phyloP scores from a whole-genome alignment of 148 eudicot genomes.

The Rhododendron henanense region DNA sequence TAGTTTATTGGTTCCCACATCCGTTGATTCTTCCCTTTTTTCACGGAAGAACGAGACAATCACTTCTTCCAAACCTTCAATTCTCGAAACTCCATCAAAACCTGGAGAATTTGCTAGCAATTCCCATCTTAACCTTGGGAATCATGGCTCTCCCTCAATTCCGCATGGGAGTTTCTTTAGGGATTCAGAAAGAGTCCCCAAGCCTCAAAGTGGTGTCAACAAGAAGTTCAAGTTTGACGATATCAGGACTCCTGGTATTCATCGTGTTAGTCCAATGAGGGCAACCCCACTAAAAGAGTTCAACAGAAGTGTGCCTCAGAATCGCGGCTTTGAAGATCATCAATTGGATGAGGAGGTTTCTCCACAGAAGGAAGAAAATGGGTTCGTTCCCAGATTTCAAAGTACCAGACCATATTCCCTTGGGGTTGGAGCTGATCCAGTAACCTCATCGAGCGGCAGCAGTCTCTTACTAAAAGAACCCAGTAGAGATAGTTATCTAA shows the following conservation, averaged over 20 bases:
- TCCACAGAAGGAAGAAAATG: conserved; percentile 37
- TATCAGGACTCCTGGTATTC: conserved; percentile 23
- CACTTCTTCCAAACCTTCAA: conserved; percentile 27
- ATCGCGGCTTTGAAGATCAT: conserved; percentile 29
- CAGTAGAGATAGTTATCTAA: conserved; percentile 29
- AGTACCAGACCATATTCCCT: conserved; percentile 36
- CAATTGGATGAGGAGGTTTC: conserved; percentile 29
- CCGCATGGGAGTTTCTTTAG: conserved; percentile 20
- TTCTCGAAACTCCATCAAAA: conserved; percentile 28
- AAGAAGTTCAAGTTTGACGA: conserved; percentile 42
- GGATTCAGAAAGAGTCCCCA: conserved; percentile 29
- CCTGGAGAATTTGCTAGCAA: conserved; percentile 22
- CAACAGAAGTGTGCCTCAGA: conserved; percentile 34
- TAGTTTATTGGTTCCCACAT: conserved; percentile 35
- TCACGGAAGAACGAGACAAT: conserved; percentile 25
- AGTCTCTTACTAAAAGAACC: conserved; percentile 33
- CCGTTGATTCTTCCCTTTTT: conserved; percentile 33
- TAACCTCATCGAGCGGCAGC: conserved; percentile 29
- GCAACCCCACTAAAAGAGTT: conserved; percentile 38
- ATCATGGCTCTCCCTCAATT: conserved; percentile 30
- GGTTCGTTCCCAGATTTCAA: conserved; percentile 27
- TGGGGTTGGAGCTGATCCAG: conserved; percentile 43
- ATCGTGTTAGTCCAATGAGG: conserved; percentile 19
- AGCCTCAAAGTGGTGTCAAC: conserved; percentile 25
- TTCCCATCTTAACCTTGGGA: conserved; percentile 22